Base-by-base conservation (phyloP, 1,139 yeast species). In the Scheffersomyces titani region DNA sequence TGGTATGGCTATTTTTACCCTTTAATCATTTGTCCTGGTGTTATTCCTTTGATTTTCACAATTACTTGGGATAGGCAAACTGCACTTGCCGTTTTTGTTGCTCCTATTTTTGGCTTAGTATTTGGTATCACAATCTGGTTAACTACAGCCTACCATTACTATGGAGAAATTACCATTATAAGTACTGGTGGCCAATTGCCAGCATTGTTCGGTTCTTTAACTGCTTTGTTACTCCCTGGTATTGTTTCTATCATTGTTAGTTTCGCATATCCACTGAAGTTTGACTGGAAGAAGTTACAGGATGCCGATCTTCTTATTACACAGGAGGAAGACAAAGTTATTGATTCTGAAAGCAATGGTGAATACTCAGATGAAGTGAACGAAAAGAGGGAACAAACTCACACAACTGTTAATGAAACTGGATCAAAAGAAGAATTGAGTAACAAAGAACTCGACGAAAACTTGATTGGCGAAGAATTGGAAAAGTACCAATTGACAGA, bases 1-100 rank as follows among this genome's bases (percentile, higher is more conserved):
- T 76, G 79, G 79, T 58, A 70, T 53, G 73, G 75, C 2, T 74
- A 75, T 55, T 75, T 76, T 59, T 61, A 64, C 49, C 72, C 79
- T 3, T 69, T 75, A 68, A 57, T 74, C 20, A 74, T 73, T 46
- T 72, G 77, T 61, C 76, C 77, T n/a, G 77, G 70, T 47, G 74
- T 76, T 30, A 65, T 74, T 45, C 78, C 78, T 9, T 62, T 73
- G 56, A 63, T 72, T n/a, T 65, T 71, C 18, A 65, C 75, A 7
- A 67, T 76, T 44, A 69, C 73, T 7, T 74, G 78, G 78, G 65
- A 65, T 46, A 61, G 70, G 49, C 78, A 74, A 58, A 67, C 74
- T 0, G 58, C 53, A 13, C 55, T 68, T 36, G 76, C 75, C 2
- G 72, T 69, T 1, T 65, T 69, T 53, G 59, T 68, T 22, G 62